Conservation (phyloP, 2,329 filamentous ascomycete genomes). For the Canariomyces notabilis region DNA sequence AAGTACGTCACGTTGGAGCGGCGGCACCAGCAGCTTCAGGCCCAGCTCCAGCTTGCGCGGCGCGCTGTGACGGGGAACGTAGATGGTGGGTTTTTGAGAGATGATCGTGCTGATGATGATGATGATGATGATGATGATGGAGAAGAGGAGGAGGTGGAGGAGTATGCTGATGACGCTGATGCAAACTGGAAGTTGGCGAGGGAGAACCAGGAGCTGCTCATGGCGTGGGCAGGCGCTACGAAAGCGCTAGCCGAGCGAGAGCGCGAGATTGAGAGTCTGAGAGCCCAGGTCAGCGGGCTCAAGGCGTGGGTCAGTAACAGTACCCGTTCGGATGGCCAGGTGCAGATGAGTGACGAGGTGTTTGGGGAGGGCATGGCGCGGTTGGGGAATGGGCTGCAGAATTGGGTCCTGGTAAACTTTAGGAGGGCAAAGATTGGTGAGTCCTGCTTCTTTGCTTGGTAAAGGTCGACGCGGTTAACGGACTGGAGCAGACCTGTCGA, state of each 20-base stretch:
- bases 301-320: conserved; percentile 68
- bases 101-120: too few relatives aligned
- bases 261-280: conserved; percentile 50
- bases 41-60: conserved; percentile 16
- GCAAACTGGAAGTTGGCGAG: conserved; percentile 5
- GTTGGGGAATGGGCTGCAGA: conserved; percentile 63
- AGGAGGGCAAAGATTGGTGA: conserved; percentile 55
- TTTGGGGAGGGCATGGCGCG: conserved; percentile 58
- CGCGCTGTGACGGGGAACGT: not conserved
- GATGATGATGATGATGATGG: not conserved
- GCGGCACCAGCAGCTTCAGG: conserved; percentile 38
- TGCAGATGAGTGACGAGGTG: conserved; percentile 61
- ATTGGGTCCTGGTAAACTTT: conserved; percentile 69
- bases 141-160: not conserved
- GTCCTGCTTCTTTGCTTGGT: conserved; percentile 14
- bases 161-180: not conserved
- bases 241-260: conserved; percentile 46
- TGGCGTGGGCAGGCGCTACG: conserved; percentile 44
- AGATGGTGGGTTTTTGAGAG: not conserved
- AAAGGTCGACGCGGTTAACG: not conserved
- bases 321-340: conserved; percentile 56
- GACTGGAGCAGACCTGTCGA: conserved; percentile 38
- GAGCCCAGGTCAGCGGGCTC: conserved; percentile 58
- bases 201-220: conserved; percentile 45
- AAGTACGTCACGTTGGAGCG: conserved; percentile 50